Evolutionary conservation across 768 basidiomycete genomes (phyloP).

Genomic region (Tylopilus felleus): DNA sequence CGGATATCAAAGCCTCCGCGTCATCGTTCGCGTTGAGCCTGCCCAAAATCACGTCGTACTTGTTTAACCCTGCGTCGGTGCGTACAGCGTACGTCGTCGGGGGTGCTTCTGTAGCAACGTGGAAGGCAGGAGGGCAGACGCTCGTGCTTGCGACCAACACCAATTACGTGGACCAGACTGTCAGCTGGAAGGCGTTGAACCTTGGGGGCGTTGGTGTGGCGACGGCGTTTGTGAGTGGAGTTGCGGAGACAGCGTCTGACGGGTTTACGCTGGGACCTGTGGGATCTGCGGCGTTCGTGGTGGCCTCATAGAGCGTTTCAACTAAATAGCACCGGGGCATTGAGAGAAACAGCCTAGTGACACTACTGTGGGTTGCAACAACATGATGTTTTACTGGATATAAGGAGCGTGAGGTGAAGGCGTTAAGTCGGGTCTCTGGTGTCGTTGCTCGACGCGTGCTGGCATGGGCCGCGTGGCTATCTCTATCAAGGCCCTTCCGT

Average conservation of each 20-base stretch:
- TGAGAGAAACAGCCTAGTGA: too few relatives aligned
- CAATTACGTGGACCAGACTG: slow-evolving; percentile 36
- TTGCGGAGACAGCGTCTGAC: neutral
- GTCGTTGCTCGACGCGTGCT: too few relatives aligned
- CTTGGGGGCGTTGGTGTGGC: slow-evolving; percentile 6
- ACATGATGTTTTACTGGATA: neutral
- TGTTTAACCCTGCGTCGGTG: slow-evolving; percentile 41
- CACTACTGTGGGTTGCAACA: neutral
- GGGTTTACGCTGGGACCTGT: neutral
- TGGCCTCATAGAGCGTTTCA: neutral
- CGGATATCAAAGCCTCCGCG: slow-evolving; percentile 44
- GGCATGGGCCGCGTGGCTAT: too few relatives aligned
- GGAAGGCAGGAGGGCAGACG: slow-evolving; percentile 40
- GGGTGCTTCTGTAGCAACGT: slow-evolving; percentile 49
- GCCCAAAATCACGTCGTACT: slow-evolving; percentile 43
- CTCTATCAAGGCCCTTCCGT: too few relatives aligned
- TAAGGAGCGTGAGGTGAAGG: too few relatives aligned
- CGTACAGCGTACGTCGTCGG: slow-evolving; percentile 39
- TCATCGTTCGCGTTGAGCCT: slow-evolving; percentile 47
- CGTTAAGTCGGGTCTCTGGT: too few relatives aligned
- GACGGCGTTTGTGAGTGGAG: slow-evolving; percentile 17
- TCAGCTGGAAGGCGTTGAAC: slow-evolving; percentile 33
- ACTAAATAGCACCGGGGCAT: neutral
- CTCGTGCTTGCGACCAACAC: slow-evolving; percentile 53
- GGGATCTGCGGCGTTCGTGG: neutral